A percentile compares a stretch with the other conserved stretches of the same genome.
These are phyloP conservation scores for Mycena sp. DNA, from an alignment of 1,284 basidiomycete genomes.

Conservation along the genomic window DNA sequence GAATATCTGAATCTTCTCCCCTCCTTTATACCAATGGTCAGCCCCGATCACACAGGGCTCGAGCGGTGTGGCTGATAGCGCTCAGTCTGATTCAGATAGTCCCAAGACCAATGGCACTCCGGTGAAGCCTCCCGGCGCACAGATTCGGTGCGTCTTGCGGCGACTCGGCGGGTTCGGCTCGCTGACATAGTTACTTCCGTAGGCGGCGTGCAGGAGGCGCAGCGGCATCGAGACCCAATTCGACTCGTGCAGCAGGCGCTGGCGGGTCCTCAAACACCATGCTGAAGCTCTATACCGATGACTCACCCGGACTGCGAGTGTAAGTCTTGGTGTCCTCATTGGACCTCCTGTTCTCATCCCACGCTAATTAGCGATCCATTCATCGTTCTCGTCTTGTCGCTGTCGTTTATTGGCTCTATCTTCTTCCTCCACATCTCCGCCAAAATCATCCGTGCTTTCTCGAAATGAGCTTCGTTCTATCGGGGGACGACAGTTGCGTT, in stretches of 20 bases:
- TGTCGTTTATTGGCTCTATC: conserved; percentile 98
- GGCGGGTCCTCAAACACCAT: conserved; percentile 98
- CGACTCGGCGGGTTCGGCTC: conserved; percentile 7
- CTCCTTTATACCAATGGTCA: conserved; percentile 27
- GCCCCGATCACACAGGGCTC: not conserved
- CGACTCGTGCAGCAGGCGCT: conserved; percentile 91
- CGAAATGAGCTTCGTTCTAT: not conserved
- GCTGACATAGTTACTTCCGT: conserved; percentile 14
- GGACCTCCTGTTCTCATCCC: conserved; percentile 2
- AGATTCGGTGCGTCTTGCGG: conserved; percentile 70
- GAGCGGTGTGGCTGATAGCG: not conserved
- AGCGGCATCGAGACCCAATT: conserved; percentile 77
- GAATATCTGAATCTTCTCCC: conserved; percentile 20
- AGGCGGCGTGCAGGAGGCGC: conserved; percentile 86
- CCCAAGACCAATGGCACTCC: conserved; percentile 52
- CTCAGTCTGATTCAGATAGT: conserved; percentile 74
- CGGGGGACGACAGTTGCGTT: too few relatives aligned
- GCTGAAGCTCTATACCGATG: conserved; percentile 98
- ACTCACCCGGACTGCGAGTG: conserved; percentile 96
- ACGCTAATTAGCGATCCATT: conserved; percentile 84
- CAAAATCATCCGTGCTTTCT: conserved; percentile 79
- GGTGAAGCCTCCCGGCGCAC: conserved; percentile 73
- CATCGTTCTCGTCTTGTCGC: conserved; percentile 95
- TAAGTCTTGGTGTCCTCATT: conserved; percentile 56
- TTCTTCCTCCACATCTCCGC: conserved; percentile 99